Evolutionary conservation across 2,329 filamentous ascomycete genomes (phyloP).

Genomic region (Fusarium compactum): DNA sequence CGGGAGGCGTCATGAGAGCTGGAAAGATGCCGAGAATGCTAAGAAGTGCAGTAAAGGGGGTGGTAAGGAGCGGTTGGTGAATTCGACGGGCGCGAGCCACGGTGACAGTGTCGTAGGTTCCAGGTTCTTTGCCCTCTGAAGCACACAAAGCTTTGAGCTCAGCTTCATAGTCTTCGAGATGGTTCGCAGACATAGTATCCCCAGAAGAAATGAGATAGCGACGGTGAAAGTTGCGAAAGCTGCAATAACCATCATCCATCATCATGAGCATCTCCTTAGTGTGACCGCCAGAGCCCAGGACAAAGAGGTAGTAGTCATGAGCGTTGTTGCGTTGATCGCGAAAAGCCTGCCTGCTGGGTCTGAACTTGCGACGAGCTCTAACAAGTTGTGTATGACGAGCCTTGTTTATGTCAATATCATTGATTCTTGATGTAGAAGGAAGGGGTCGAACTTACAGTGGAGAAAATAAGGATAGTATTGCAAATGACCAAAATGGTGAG

Average conservation of each 20-base stretch:
- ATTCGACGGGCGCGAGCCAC: constrained; percentile 84
- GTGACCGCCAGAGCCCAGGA: constrained; percentile 93
- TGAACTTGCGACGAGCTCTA: constrained; percentile 32
- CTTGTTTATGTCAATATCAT: constrained; percentile 36
- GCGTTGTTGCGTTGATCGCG: not conserved
- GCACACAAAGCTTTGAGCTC: constrained; percentile 47
- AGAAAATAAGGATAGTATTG: constrained; percentile 46
- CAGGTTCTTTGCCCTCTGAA: constrained; percentile 45
- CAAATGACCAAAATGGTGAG: constrained; percentile 33
- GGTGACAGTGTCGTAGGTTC: constrained; percentile 71
- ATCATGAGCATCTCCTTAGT: constrained; percentile 95
- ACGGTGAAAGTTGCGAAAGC: constrained; percentile 69
- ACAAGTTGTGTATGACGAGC: constrained; percentile 50
- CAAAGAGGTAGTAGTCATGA: constrained; percentile 74
- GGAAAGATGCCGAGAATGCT: constrained; percentile 74
- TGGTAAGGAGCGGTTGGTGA: constrained; percentile 82
- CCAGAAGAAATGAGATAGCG: constrained; percentile 86
- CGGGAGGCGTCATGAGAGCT: constrained; percentile 61
- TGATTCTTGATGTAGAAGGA: not conserved
- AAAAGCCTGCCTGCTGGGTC: constrained; percentile 28
- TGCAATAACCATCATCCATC: constrained; percentile 70
- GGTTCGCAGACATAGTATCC: constrained; percentile 74
- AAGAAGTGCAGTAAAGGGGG: constrained; percentile 74
- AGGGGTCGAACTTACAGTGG: constrained; percentile 45
- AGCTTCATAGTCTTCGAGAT: constrained; percentile 70